Evolutionary conservation across 805 yeast genomes (phyloP), one percentile per base, ranked within the genome.

Genomic region (Brettanomyces custersianus): DNA sequence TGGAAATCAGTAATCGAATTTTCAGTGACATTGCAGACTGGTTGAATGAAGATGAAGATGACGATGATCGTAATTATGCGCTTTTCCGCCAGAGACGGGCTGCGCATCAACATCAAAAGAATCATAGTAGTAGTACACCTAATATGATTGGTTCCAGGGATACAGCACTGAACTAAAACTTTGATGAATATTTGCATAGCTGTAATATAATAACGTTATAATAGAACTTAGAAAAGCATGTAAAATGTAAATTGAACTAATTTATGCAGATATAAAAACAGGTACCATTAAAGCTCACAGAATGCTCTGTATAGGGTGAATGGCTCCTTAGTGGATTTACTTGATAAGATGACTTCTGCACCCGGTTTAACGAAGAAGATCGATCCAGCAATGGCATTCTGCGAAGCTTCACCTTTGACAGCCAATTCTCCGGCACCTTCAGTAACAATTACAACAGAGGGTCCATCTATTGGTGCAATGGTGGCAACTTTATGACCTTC

Each of bases 271-370:
- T n/a, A n/a, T n/a, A n/a, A n/a, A n/a, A n/a, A n/a, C n/a, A n/a
- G n/a, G n/a, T 10, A n/a, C 25, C 16, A 29, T 15, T 29, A 6
- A 32, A 77, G 80, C 63, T 85, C 95, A 48, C 80, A 85, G 57
- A 80, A 85, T 5, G 98, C 97, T 62, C 95, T 80, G 63, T 88
- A 92, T 23, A 88, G 68, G 28, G 88, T 82, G 55, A 90, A 79
- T 23, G 57, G 59, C 19, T 35, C 36, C 29, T 65, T 70, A 19
- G 60, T 53, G 38, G 72, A 68, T 15, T 61, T 54, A 22, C 81
- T 65, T 30, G 59, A 60, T 45, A 88, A 61, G 46, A 75, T 80
- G 41, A 88, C 61, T 36, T 72, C 77, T 24, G 73, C 74, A 30
- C 67, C 72, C 30, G 97, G 94, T 6, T 88, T 90, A 49, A 86